These are phyloP conservation scores for Penicillium brasilianum DNA, from an alignment of 2,329 filamentous ascomycete genomes.

Conservation along the genomic window DNA sequence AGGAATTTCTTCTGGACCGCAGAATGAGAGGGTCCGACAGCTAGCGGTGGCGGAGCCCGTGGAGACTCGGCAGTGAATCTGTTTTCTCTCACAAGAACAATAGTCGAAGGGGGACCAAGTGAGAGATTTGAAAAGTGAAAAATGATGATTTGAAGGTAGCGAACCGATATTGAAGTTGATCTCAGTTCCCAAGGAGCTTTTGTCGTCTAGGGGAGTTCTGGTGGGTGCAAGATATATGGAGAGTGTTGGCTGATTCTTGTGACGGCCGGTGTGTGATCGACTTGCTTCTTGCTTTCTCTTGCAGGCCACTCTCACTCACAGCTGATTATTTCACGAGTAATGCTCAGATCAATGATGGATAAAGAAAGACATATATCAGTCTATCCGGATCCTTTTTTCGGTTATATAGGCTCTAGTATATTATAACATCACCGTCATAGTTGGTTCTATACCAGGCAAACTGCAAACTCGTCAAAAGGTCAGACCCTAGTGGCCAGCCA, in stretches of 20 bases:
- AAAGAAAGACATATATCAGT: neutral
- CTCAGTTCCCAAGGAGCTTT: neutral
- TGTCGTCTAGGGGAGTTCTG: neutral
- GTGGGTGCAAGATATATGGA: neutral
- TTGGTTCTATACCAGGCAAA: neutral
- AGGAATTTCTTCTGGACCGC: conserved; percentile 30
- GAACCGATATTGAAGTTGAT: neutral
- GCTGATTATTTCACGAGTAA: neutral
- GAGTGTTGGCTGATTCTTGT: conserved; percentile 2
- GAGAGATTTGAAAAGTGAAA: neutral
- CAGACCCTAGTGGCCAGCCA: conserved; percentile 2
- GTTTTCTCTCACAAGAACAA: neutral
- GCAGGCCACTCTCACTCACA: too few species aligned
- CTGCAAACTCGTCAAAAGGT: neutral
- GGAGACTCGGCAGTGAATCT: conserved; percentile 30
- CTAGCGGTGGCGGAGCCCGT: conserved; percentile 37
- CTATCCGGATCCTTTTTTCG: too few species aligned
- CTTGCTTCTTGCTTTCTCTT: neutral
- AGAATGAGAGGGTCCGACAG: conserved; percentile 25
- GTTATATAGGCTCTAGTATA: too few species aligned
- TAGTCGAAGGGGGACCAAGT: neutral
- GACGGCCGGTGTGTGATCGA: neutral
- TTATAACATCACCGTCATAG: too few species aligned
- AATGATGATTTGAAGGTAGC: neutral
- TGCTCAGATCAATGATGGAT: neutral